Base-by-base conservation (phyloP, 345 rosid genomes). In the Excoecaria cochinchinensis region DNA sequence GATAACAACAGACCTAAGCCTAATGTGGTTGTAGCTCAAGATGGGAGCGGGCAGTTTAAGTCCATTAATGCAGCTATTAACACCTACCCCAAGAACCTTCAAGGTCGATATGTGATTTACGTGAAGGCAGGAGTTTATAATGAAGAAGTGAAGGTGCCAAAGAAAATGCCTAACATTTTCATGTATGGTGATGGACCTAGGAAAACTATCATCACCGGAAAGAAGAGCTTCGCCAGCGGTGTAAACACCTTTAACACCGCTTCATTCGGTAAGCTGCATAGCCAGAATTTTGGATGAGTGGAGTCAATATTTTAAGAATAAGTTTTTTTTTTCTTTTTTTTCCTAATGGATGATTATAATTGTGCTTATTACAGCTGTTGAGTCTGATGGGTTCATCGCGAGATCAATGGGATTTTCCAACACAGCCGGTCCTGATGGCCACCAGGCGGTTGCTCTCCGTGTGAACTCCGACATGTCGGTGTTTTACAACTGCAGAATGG, bases 361-460 rank as follows among this genome's bases (percentile, higher is more conserved):
- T 31, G 31, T 31, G 31, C 2, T 31, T 31, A 10, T 8, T 62
- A 7, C 74, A 80, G 83, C 50, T 31, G 83, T 81, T 22, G 83
- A 81, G 6, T 70, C 61, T 16, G 57, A 48, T 16, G 78, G 84
- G 0, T 77, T 77, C 72, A 77, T 81, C 6, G 71, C 64, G 11
- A 68, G 17, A 51, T 52, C 62, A 4, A 77, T 77, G 48, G 84
- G 78, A 70, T 77, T 81, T 72, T 17, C 67, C 24, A 81, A 77
- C 75, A 81, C 80, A 0, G 84, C 81, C 5, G 78, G 84, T 36
- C 80, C 84, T 4, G 80, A 77, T 13, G 84, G 84, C 4, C 78
- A 73, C 72, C 84, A 81, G 55, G 84, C 81, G 0, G 72, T 81
- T 8, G 84, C 78, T 3, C 25, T 77, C 36, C 72, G 84, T 0